Percentiles rank a stretch among this genome's conserved stretches.
Conservation (phyloP, 495 filamentous ascomycete genomes). For the Pyrenula massariospora region DNA sequence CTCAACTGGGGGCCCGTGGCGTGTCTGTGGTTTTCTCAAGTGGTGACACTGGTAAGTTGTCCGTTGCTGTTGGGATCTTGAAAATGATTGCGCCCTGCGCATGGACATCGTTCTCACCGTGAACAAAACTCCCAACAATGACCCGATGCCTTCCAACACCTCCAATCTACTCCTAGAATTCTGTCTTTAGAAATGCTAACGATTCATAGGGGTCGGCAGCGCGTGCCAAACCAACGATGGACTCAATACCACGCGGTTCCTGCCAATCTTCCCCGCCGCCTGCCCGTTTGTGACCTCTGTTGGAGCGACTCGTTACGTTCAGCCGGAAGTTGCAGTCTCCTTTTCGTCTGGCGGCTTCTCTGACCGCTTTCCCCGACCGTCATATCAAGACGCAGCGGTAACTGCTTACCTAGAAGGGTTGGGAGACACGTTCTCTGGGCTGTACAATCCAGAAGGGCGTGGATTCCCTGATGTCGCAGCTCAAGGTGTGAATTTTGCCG, state of each 20-base stretch:
- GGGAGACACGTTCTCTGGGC: slow-evolving; percentile 24
- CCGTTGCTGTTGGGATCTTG: background rate
- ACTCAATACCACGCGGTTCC: slow-evolving; percentile 44
- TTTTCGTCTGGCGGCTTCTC: slow-evolving; percentile 65
- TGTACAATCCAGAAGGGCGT: slow-evolving; percentile 50
- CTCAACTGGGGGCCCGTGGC: slow-evolving; percentile 60
- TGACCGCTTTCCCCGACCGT: slow-evolving; percentile 49
- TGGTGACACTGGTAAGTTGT: slow-evolving; percentile 48
- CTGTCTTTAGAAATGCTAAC: background rate
- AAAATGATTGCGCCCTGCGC: too few species aligned
- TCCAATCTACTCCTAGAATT: background rate
- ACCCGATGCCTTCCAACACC: too few species aligned
- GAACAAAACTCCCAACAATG: too few species aligned
- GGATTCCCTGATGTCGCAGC: slow-evolving; percentile 64
- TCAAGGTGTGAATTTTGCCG: slow-evolving; percentile 29
- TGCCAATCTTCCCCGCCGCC: slow-evolving; percentile 60
- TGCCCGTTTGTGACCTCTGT: slow-evolving; percentile 76
- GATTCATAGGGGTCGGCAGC: slow-evolving; percentile 32
- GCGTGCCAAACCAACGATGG: slow-evolving; percentile 59
- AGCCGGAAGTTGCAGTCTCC: slow-evolving; percentile 39
- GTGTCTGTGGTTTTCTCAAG: slow-evolving; percentile 59
- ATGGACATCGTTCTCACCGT: too few species aligned
- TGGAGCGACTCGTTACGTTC: slow-evolving; percentile 50
- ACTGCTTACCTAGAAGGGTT: slow-evolving; percentile 35
- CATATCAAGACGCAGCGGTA: slow-evolving; percentile 52